phyloP scores from a whole-genome alignment of 768 basidiomycete species.

The Rubroboletus satanas region DNA sequence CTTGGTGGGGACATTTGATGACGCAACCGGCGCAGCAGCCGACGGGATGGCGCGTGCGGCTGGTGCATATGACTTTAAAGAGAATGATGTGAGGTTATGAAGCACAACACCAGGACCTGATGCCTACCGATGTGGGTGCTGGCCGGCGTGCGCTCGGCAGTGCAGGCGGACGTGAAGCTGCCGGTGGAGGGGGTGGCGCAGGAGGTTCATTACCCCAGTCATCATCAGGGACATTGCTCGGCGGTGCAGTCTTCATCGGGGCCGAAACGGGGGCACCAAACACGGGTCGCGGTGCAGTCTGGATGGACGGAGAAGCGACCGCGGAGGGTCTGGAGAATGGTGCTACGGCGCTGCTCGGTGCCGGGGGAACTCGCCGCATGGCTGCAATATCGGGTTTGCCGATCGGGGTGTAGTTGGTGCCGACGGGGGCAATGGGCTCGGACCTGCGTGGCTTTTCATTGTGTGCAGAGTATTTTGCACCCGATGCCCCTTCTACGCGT shows the following conservation, averaged over 20 bases:
- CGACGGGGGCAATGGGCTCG: constrained; percentile 80
- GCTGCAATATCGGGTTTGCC: constrained; percentile 69
- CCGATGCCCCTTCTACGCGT: constrained; percentile 83
- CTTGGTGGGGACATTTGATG: constrained; percentile 56
- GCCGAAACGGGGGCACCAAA: constrained; percentile 45
- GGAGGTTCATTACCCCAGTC: constrained; percentile 58
- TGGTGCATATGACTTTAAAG: constrained; percentile 22
- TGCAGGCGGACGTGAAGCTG: constrained; percentile 46
- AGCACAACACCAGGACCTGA: neutral
- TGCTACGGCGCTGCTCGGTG: constrained; percentile 3
- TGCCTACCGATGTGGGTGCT: constrained; percentile 34
- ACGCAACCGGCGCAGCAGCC: constrained; percentile 34
- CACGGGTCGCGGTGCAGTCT: constrained; percentile 45
- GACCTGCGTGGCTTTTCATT: constrained; percentile 68
- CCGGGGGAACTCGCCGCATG: constrained; percentile 45
- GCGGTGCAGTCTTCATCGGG: constrained; percentile 36
- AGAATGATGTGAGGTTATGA: neutral
- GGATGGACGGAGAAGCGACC: constrained; percentile 29
- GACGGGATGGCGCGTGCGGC: constrained; percentile 29
- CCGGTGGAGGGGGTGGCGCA: constrained; percentile 39
- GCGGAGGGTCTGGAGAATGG: neutral
- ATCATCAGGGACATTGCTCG: constrained; percentile 46
- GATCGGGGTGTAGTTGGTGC: constrained; percentile 71
- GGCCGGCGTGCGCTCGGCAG: constrained; percentile 43
- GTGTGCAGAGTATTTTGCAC: constrained; percentile 85